Conservation (phyloP, 2,329 filamentous ascomycete genomes). For the Aspergillus sp. region DNA sequence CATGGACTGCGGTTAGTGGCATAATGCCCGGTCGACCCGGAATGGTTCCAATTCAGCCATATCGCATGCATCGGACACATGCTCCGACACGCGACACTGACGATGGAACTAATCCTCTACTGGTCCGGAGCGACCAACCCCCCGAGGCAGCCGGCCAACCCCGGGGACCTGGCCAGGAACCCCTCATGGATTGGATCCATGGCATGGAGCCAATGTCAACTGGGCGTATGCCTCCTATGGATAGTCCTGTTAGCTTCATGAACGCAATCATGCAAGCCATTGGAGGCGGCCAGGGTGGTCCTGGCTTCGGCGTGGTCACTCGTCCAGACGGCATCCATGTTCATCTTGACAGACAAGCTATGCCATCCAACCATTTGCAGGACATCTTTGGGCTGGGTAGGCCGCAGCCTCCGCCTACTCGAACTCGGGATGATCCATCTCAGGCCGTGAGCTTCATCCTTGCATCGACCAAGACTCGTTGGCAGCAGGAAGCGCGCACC, state of each 20-base stretch:
- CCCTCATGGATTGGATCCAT: conserved; percentile 45
- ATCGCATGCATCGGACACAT: conserved; percentile 36
- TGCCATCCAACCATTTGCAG: conserved; percentile 47
- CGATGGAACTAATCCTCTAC: conserved; percentile 77
- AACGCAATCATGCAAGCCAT: conserved; percentile 51
- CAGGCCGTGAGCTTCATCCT: conserved; percentile 68
- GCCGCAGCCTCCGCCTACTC: conserved; percentile 19
- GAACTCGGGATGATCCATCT: conserved; percentile 42
- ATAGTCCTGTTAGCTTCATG: conserved; percentile 47
- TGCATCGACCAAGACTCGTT: conserved; percentile 63
- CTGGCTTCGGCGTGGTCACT: conserved; percentile 34
- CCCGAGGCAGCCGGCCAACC: conserved; percentile 25
- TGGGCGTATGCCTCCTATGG: conserved; percentile 36
- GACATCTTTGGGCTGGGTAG: conserved; percentile 31
- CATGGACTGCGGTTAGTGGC: conserved; percentile 55
- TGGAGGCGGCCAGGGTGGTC: conserved; percentile 33
- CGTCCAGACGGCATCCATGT: conserved; percentile 46
- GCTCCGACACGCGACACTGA: conserved; percentile 52
- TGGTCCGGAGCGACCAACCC: conserved; percentile 51
- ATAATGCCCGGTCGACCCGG: conserved; percentile 45
- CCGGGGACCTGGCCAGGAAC: conserved; percentile 28
- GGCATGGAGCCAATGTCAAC: conserved; percentile 40
- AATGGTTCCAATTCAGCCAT: conserved; percentile 32
- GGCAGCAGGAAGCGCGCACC: conserved; percentile 82
- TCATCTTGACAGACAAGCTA: conserved; percentile 43